Evolutionary conservation across 75 land plant species (phyloP).

Genomic region (Larix kaempferi): DNA sequence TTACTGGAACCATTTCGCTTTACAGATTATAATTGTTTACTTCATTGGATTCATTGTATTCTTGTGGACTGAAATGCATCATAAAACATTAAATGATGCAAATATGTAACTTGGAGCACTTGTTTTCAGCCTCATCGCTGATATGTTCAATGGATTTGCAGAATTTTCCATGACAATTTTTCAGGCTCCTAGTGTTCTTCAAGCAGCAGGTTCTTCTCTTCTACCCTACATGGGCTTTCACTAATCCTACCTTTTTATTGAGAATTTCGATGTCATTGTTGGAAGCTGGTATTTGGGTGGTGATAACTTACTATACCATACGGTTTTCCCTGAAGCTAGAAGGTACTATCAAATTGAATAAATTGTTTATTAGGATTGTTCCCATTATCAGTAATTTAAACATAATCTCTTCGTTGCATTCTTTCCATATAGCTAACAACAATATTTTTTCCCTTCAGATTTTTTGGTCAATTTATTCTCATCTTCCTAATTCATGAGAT

Average conservation of each 20-base stretch:
- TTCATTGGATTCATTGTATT: conserved; percentile 28
- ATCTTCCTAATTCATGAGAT: too few species aligned
- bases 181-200: conserved; percentile 75
- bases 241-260: conserved; percentile 55
- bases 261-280: conserved; percentile 57
- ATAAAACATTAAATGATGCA: conserved; percentile 37
- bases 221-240: conserved; percentile 76
- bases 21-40: too few species aligned
- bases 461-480: too few species aligned
- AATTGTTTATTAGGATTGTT: too few species aligned
- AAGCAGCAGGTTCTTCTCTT: conserved; percentile 78
- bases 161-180: conserved; percentile 64
- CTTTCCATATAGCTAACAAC: too few species aligned
- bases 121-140: conserved; percentile 39
- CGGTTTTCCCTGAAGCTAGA: conserved; percentile 14
- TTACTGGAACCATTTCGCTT: too few species aligned
- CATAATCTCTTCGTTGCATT: too few species aligned
- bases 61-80: conserved; percentile 60
- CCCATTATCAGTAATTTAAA: too few species aligned
- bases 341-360: conserved; percentile 5
- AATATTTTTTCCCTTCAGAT: too few species aligned
- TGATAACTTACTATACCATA: conserved; percentile 48
- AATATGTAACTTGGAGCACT: conserved; percentile 53
- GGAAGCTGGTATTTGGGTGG: conserved; percentile 63
- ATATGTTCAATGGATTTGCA: conserved; percentile 68